A percentile compares a stretch with the other conserved stretches of the same genome.
Evolutionary conservation across 2,329 filamentous ascomycete genomes (phyloP).

Genomic region (Ascochyta fabae): DNA sequence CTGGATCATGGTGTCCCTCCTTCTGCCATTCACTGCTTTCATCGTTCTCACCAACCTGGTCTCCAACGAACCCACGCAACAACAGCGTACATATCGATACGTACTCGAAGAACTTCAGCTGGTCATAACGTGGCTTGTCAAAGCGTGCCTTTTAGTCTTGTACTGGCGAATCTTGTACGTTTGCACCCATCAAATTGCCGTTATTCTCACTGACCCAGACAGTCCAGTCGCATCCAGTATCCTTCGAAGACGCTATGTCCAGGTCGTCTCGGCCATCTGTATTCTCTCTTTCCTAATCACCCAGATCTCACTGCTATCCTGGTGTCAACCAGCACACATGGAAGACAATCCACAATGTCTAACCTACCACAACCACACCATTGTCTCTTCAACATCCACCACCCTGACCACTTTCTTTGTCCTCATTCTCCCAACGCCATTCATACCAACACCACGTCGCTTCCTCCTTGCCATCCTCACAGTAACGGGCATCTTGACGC

Average conservation of each 20-base stretch:
- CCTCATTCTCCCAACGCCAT: constrained; percentile 32
- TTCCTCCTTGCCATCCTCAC: constrained; percentile 31
- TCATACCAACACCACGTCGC: constrained; percentile 38
- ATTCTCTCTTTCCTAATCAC: constrained; percentile 27
- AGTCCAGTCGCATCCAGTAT: constrained; percentile 21
- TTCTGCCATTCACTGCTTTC: constrained; percentile 31
- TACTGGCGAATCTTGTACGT: constrained; percentile 41
- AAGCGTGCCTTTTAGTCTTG: constrained; percentile 36
- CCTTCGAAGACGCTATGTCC: constrained; percentile 16
- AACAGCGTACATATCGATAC: constrained; percentile 27
- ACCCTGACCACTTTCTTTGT: constrained; percentile 25
- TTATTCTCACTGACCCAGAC: constrained; percentile 3
- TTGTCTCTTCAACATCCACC: constrained; percentile 16
- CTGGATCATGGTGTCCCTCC: constrained; percentile 35
- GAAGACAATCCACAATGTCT: constrained; percentile 23
- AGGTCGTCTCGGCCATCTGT: constrained; percentile 23
- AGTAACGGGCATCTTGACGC: constrained; percentile 23
- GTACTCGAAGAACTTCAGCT: constrained; percentile 38
- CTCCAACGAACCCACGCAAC: background rate
- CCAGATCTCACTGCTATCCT: constrained; percentile 27
- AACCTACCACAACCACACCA: constrained; percentile 28
- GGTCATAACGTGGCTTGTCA: constrained; percentile 35
- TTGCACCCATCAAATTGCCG: background rate
- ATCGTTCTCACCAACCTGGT: constrained; percentile 26
- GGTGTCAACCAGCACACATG: constrained; percentile 25